Evolutionary conservation across 495 filamentous ascomycete genomes (phyloP).

Genomic region (Aspergillus hancockii): DNA sequence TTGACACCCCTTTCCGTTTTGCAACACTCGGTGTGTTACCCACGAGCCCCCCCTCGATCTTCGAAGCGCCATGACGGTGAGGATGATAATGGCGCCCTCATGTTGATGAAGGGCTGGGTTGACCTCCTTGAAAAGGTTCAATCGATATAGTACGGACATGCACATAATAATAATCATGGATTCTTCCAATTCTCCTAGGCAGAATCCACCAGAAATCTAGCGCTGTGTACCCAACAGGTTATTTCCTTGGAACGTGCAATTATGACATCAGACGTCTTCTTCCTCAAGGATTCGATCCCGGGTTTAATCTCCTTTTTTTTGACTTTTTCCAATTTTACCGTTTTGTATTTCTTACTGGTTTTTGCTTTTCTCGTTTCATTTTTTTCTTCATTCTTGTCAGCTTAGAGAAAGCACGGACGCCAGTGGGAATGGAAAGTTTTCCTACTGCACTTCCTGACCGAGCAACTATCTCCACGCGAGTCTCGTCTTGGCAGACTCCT

Average conservation of each 20-base stretch:
- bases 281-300: background rate
- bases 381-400: background rate
- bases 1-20: background rate
- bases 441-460: background rate
- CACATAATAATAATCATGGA: background rate
- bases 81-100: background rate
- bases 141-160: background rate
- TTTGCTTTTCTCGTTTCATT: background rate
- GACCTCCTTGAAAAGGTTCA: background rate
- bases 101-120: too few relatives aligned
- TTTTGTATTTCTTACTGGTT: background rate
- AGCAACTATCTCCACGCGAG: background rate
- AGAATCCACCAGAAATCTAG: background rate
- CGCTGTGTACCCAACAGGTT: background rate
- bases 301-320: background rate
- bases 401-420: background rate
- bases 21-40: background rate
- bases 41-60: background rate
- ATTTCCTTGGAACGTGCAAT: constrained; percentile 3
- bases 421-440: background rate
- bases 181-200: background rate
- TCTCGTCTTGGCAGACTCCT: background rate
- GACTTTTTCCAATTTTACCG: too few relatives aligned
- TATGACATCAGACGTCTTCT: background rate
- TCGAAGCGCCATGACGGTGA: background rate